Conservation (phyloP, 257 asterid genomes). For the Fraxinus quadrangulata region DNA sequence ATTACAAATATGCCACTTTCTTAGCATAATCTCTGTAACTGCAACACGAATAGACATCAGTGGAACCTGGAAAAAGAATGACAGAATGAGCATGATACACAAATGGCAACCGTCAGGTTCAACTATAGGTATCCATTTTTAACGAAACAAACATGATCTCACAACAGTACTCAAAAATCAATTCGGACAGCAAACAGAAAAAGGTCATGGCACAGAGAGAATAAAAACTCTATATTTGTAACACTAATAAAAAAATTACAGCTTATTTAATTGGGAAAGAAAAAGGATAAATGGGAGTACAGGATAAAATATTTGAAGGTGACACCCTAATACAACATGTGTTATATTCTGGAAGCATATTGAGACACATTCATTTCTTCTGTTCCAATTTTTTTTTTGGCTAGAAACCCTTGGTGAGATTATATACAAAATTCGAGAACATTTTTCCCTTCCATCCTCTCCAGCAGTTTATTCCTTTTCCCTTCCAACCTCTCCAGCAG, state of each 20-base stretch:
- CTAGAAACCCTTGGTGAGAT: not conserved
- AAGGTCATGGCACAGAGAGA: not conserved
- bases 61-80: conserved; percentile 28
- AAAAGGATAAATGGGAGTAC: not conserved
- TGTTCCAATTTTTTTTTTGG: not conserved
- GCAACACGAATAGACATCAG: conserved; percentile 26
- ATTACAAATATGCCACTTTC: conserved; percentile 25
- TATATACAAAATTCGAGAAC: not conserved
- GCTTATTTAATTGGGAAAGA: not conserved
- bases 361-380: not conserved
- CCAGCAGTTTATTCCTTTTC: not conserved
- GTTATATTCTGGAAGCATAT: not conserved
- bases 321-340: not conserved
- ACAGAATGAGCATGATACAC: conserved; percentile 12
- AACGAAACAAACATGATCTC: not conserved
- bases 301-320: not conserved
- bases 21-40: conserved; percentile 26
- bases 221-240: conserved; percentile 8
- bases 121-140: conserved; percentile 8
- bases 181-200: not conserved
- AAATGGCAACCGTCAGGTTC: not conserved
- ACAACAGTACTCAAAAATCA: not conserved
- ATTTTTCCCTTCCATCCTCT: not conserved
- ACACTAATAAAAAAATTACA: not conserved
- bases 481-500: not conserved